phyloP scores from a whole-genome alignment of 805 yeast species.

The Torulaspora maleeae region DNA sequence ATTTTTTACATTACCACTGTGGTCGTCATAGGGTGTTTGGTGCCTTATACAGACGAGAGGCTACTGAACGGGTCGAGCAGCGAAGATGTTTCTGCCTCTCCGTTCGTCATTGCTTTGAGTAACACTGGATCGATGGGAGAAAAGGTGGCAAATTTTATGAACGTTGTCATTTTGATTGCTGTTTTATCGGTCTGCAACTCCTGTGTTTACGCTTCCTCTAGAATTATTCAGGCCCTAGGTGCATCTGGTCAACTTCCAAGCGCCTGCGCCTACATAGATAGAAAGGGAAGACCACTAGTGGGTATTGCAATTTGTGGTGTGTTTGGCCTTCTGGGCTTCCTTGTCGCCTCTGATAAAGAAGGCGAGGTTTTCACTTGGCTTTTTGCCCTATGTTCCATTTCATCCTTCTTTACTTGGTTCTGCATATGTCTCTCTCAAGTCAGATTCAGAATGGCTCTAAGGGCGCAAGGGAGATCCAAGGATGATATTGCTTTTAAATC shows the following conservation, averaged over 20 bases:
- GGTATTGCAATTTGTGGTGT: constrained; percentile 41
- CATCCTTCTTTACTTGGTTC: constrained; percentile 78
- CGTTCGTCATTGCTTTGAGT: constrained; percentile 47
- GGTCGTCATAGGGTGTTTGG: constrained; percentile 59
- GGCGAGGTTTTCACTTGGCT: constrained; percentile 67
- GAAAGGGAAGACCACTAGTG: constrained; percentile 50
- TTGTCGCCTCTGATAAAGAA: constrained; percentile 56
- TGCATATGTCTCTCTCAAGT: constrained; percentile 65
- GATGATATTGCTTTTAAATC: constrained; percentile 56
- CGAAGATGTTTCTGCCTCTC: constrained; percentile 44
- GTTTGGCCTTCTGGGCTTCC: constrained; percentile 56
- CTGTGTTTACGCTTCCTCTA: constrained; percentile 54
- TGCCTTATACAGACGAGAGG: constrained; percentile 54
- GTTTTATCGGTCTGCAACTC: constrained; percentile 60
- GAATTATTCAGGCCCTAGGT: constrained; percentile 50
- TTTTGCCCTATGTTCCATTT: constrained; percentile 69
- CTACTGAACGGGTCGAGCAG: constrained; percentile 46
- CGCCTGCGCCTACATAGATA: constrained; percentile 45
- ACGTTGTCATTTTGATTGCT: constrained; percentile 55
- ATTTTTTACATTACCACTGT: constrained; percentile 53
- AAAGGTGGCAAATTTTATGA: constrained; percentile 52
- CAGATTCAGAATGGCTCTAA: constrained; percentile 56
- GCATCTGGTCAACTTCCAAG: constrained; percentile 50
- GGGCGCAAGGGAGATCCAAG: constrained; percentile 49
- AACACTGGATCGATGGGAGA: constrained; percentile 46